Evolutionary conservation across 441 rosid species (phyloP).

Genomic region (Daphne laureola): DNA sequence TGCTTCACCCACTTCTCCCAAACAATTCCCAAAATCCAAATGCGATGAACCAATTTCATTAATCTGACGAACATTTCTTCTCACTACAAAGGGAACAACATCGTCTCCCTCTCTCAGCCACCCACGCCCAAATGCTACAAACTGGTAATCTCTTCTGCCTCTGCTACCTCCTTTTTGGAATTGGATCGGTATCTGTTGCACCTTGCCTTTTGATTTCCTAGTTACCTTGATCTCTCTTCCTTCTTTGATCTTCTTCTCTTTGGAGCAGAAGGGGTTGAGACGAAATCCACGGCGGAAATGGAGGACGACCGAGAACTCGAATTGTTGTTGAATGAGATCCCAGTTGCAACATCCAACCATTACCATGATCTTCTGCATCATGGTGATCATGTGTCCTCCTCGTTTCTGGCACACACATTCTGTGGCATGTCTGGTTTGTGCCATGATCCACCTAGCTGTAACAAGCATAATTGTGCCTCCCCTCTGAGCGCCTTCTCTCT

Average conservation of each 20-base stretch:
- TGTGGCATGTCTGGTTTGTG: slow-evolving; percentile 17
- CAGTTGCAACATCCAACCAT: slow-evolving; percentile 20
- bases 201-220: slow-evolving; percentile 11
- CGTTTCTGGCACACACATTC: neutral
- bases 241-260: slow-evolving; percentile 1
- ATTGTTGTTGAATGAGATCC: slow-evolving; percentile 24
- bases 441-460: slow-evolving; percentile 15
- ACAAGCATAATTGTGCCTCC: slow-evolving; percentile 17
- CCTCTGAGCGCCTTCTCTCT: slow-evolving; percentile 26
- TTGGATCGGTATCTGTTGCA: slow-evolving; percentile 15
- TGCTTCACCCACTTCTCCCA: slow-evolving; percentile 20
- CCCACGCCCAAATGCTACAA: slow-evolving; percentile 12
- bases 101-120: neutral
- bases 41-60: slow-evolving; percentile 8
- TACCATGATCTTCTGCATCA: slow-evolving; percentile 6
- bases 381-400: slow-evolving; percentile 10
- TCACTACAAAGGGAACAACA: slow-evolving; percentile 1
- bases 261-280: slow-evolving; percentile 5
- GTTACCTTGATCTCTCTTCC: neutral
- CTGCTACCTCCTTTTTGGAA: slow-evolving; percentile 9
- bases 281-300: slow-evolving; percentile 12
- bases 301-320: slow-evolving; percentile 22
- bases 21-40: slow-evolving; percentile 17
- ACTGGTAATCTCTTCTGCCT: slow-evolving; percentile 18
- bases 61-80: neutral